Percentiles rank a stretch among this genome's conserved stretches.
phyloP scores from a whole-genome alignment of 2,329 filamentous ascomycete genomes.

The Pezicula carpinea region DNA sequence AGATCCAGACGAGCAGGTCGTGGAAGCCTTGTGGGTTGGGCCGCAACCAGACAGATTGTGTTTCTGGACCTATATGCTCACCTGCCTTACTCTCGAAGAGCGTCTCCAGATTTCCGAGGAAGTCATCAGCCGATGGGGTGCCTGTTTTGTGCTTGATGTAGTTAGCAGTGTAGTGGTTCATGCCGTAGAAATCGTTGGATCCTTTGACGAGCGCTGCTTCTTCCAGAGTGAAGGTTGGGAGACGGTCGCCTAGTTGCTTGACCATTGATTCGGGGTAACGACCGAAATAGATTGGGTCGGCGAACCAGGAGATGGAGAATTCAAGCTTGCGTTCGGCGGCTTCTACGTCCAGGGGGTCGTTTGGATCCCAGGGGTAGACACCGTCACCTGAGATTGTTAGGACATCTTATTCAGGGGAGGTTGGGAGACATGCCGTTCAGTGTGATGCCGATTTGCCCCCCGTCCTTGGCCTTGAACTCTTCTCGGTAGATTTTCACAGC shows the following conservation, averaged over 20 bases:
- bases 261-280: slow-evolving; percentile 81
- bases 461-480: slow-evolving; percentile 69
- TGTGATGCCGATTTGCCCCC: slow-evolving; percentile 81
- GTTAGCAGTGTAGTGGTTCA: slow-evolving; percentile 91
- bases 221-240: slow-evolving; percentile 69
- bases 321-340: slow-evolving; percentile 79
- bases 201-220: slow-evolving; percentile 71
- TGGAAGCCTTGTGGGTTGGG: slow-evolving; percentile 74
- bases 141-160: slow-evolving; percentile 71
- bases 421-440: slow-evolving; percentile 60
- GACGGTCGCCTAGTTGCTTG: slow-evolving; percentile 71
- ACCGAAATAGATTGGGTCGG: slow-evolving; percentile 80
- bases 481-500: slow-evolving; percentile 80
- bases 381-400: slow-evolving; percentile 55
- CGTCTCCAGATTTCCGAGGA: slow-evolving; percentile 70
- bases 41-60: slow-evolving; percentile 76
- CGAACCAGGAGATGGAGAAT: slow-evolving; percentile 85
- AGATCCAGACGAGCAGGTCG: slow-evolving; percentile 71
- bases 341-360: slow-evolving; percentile 69
- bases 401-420: background rate
- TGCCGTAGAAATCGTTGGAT: slow-evolving; percentile 92
- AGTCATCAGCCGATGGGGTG: slow-evolving; percentile 59
- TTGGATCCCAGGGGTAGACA: slow-evolving; percentile 76
- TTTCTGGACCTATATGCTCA: slow-evolving; percentile 73
- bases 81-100: slow-evolving; percentile 67